Percentiles rank a stretch among this genome's conserved stretches.
These are phyloP conservation scores for Pulicaria dysenterica DNA, from an alignment of 129 eudicot species.

Conservation along the genomic window DNA sequence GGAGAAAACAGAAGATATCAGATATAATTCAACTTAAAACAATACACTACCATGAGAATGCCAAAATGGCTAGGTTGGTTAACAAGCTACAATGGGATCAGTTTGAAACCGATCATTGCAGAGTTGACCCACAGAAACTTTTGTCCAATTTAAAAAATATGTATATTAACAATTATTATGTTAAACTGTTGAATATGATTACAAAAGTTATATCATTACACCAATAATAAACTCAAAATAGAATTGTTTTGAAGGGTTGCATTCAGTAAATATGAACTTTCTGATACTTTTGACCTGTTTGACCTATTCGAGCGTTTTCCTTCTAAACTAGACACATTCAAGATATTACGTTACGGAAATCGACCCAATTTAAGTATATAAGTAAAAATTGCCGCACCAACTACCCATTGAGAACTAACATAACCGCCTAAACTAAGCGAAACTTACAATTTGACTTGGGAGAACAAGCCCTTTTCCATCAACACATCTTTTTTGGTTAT, in stretches of 20 bases:
- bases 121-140: neutral
- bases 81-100: neutral
- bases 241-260: neutral
- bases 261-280: neutral
- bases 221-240: neutral
- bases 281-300: neutral
- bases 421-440: neutral
- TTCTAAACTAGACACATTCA: neutral
- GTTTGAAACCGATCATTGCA: neutral
- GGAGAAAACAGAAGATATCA: constrained; percentile 15
- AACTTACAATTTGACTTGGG: constrained; percentile 91
- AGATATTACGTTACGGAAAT: neutral
- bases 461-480: constrained; percentile 97
- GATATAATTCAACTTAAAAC: constrained; percentile 19
- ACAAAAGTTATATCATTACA: neutral
- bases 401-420: neutral
- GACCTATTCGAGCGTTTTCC: neutral
- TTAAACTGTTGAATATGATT: neutral
- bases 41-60: constrained; percentile 6
- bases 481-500: constrained; percentile 86
- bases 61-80: neutral
- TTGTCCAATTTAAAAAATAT: neutral
- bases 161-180: neutral
- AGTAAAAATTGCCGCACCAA: neutral
- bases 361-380: neutral